Evolutionary conservation across 108 stramenopile genomes (phyloP), one percentile per base, ranked within the genome.

Genomic region (Nannochloropsis granulata): DNA sequence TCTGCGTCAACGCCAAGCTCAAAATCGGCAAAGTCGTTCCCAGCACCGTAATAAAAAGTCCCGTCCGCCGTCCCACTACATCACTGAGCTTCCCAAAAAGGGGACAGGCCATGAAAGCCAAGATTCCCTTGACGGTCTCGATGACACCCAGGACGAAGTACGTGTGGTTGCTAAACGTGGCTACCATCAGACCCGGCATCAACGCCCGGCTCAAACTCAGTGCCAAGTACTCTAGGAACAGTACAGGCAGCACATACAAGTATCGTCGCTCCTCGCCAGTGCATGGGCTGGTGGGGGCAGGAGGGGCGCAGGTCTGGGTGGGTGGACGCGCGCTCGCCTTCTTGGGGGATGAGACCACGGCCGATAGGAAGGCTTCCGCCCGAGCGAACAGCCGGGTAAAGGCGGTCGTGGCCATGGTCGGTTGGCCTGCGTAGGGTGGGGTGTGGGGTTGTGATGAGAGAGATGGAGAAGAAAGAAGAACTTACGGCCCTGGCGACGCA

Each of bases 61-160:
- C 95, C 8, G 86, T 80, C 85, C 87, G 87, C 44, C 97, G 90
- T 45, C 97, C 97, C 82, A 92, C 83, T 12, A 91, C 82, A 90
- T 98, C 98, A 45, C 92, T 92, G 71, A 95, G 81, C 84, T 92
- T 93, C 13, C 98, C 98, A 89, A 98, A 94, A 23, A 94, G 13
- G 1, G 98, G 96, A 90, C 96, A 97, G 12, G 94, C 91, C 2
- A 93, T 83, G 86, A 98, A 98, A 21, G 96, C 96, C 78, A 98
- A 87, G 23, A 96, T 78, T 12, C 98, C 98, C 24, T 96, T 91
- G 8, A 95, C 87, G 34, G 95, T 95, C 84, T 98, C 96, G 5
- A 95, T 92, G 8, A 84, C 71, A 26, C 96, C 95, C 90, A 95
- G 86, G 46, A 94, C 90, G n/a, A 95, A 45, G 89, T 97, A 97